Evolutionary conservation across 495 filamentous ascomycete genomes (phyloP), one percentile per base, ranked within the genome.

Genomic region (Delitschia confertaspora): DNA sequence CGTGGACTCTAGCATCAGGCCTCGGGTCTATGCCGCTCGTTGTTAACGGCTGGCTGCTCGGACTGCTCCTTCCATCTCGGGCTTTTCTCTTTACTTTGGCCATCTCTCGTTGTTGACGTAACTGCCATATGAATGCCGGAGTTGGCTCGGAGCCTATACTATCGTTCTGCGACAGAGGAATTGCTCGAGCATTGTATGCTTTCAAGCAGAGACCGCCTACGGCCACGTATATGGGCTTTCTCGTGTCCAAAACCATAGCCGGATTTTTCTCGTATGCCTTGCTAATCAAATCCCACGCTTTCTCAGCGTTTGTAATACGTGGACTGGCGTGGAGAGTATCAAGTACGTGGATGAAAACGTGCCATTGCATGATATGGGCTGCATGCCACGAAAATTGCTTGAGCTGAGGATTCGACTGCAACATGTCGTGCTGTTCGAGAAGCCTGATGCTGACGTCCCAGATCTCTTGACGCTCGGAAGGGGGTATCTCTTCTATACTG

Each of bases 171-270:
- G n/a, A n/a, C 16, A 53, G 33, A 13, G 50, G 50, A 38, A 40
- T 33, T 33, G 49, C 55, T 31, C 53, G 47, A 44, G 45, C 57
- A 51, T 51, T 54, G 46, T 59, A 64, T 31, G 61, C 61, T 45
- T 64, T 65, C 22, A 62, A 29, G 10, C 52, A 59, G 17, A 65
- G 47, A 43, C 59, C 64, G 17, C 54, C 57, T 7, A 65, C 33
- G 3, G 62, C 62, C 4, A 58, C 29, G 17, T 51, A 41, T 23
- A 64, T 55, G 4, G 58, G 58, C 27, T 56, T 61, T 27, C 47
- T 56, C 27, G 36, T 56, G 38, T 53, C 42, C 4, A 54, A 45
- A 7, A 63, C 11, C 49, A 65, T 59, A 10, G 39, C 56, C 23
- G 51, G 45, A 24, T 49, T 60, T 21, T 56, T 56, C 23, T 50